Conservation (phyloP, 2,329 filamentous ascomycete genomes). For the Mycosphaerella sp. region DNA sequence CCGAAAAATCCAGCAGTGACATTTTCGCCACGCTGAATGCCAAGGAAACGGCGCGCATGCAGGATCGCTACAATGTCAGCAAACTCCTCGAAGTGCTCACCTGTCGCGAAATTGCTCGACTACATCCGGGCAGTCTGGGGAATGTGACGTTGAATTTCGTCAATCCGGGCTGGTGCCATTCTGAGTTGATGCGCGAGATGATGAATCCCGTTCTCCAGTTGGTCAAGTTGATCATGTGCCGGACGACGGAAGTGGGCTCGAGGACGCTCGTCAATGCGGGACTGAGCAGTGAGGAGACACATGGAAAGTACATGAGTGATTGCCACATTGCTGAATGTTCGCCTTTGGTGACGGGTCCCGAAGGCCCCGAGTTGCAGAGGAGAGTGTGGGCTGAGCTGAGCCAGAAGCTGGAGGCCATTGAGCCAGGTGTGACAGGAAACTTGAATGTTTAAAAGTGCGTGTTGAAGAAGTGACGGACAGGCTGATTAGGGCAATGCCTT, state of each 20-base stretch:
- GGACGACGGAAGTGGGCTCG: constrained; percentile 38
- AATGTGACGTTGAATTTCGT: constrained; percentile 46
- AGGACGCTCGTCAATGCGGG: constrained; percentile 39
- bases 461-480: too few species aligned
- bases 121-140: constrained; percentile 21
- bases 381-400: constrained; percentile 39
- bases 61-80: constrained; percentile 39
- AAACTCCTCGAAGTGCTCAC: constrained; percentile 47
- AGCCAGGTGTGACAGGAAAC: constrained; percentile 29
- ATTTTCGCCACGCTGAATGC: constrained; percentile 38
- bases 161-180: constrained; percentile 50
- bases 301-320: constrained; percentile 39
- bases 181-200: constrained; percentile 36
- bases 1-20: constrained; percentile 33
- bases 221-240: constrained; percentile 24
- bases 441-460: constrained; percentile 8
- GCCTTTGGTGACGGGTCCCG: constrained; percentile 33
- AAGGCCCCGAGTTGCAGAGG: constrained; percentile 34
- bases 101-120: constrained; percentile 33
- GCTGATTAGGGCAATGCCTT: too few species aligned
- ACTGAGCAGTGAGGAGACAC: constrained; percentile 32
- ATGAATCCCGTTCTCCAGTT: constrained; percentile 12
- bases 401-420: constrained; percentile 36
- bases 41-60: constrained; percentile 34
- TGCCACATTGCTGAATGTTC: constrained; percentile 26